A percentile compares a stretch with the other conserved stretches of the same genome.
Conservation (phyloP, 1,284 basidiomycete species). For the Ceraceosorus guamensis region DNA sequence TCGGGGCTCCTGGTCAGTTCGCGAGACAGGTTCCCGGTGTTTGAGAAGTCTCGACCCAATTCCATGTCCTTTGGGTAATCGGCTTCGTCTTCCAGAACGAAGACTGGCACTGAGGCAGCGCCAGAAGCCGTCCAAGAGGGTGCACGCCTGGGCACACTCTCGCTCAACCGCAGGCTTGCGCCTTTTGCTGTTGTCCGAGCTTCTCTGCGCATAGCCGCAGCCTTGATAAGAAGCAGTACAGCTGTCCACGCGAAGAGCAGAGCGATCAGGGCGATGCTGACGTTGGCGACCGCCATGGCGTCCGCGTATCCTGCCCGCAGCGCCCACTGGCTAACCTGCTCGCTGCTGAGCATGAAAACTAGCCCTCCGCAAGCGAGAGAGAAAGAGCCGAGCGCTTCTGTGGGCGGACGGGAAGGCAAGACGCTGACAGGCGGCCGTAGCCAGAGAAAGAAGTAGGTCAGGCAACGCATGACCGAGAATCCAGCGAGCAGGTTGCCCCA, state of each 20-base stretch:
- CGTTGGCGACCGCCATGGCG: conserved; percentile 51
- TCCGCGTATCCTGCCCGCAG: conserved; percentile 86
- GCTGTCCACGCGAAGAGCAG: conserved; percentile 38
- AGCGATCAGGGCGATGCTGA: conserved; percentile 35
- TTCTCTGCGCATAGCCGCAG: conserved; percentile 31
- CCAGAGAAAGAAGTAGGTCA: conserved; percentile 94
- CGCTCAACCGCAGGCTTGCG: too few species aligned
- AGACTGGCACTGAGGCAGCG: too few species aligned
- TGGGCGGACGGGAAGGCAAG: conserved; percentile 84
- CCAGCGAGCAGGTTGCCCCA: conserved; percentile 88
- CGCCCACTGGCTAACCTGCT: conserved; percentile 81
- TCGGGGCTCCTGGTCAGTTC: too few species aligned
- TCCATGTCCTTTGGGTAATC: too few species aligned
- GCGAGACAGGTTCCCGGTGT: too few species aligned
- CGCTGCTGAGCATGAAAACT: conserved; percentile 82
- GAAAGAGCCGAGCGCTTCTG: conserved; percentile 81
- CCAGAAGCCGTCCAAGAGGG: too few species aligned
- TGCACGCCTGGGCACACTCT: too few species aligned
- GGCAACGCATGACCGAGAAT: conserved; percentile 67
- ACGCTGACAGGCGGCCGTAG: conserved; percentile 57
- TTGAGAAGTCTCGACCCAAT: too few species aligned
- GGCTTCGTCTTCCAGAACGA: too few species aligned
- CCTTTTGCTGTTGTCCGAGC: not conserved
- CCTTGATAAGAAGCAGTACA: conserved; percentile 38
- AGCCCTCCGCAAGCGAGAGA: conserved; percentile 80